Base-by-base conservation (phyloP, 2,329 filamentous ascomycete species). In the Colletotrichum acutatum region DNA sequence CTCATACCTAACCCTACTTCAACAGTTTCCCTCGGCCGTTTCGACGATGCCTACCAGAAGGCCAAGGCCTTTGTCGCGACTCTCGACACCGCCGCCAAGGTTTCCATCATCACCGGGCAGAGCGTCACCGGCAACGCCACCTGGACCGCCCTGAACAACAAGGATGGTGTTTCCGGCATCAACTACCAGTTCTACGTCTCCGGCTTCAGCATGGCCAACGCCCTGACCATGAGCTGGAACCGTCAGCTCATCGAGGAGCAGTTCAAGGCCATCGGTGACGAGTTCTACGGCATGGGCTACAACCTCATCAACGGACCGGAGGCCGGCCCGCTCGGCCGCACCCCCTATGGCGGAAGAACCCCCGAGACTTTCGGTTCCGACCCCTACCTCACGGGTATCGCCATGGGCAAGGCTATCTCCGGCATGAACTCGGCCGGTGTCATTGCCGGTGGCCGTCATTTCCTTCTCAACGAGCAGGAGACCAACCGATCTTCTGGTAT, bases 381-480 rank as follows among this genome's bases (percentile, higher is more conserved):
- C 76, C 88, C 89, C n/a, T 85, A 89, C 75, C 83, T 91, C 22
- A 85, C 88, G 26, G 89, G 89, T 0, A 82, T 88, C 16, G 86
- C 87, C 9, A 87, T 89, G 3, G 87, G 86, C 11, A 85, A 87
- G 26, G 82, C 90, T 37, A 82, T 90, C 46, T 83, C 83, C 46
- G 89, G 89, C 19, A 89, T 90, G 68, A 87, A 90, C 79, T 85
- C 84, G 66, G 88, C 84, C n/a, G 88, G 88, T 11, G 84, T 90
- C 49, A 86, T 87, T 75, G 88, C 89, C 4, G 87, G 87, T 1
- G 83, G 90, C 74, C 90, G 90, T 82, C 89, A 91, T 78, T 91
- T 90, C 78, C 85, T 90, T 26, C 89, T 88, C 79, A 91, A 91
- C 75, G 89, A 90, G 76, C 88, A 90, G 76, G 89, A 91, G 78